Conservation (phyloP, 1,284 basidiomycete genomes). For the Wolfiporia cocos region DNA sequence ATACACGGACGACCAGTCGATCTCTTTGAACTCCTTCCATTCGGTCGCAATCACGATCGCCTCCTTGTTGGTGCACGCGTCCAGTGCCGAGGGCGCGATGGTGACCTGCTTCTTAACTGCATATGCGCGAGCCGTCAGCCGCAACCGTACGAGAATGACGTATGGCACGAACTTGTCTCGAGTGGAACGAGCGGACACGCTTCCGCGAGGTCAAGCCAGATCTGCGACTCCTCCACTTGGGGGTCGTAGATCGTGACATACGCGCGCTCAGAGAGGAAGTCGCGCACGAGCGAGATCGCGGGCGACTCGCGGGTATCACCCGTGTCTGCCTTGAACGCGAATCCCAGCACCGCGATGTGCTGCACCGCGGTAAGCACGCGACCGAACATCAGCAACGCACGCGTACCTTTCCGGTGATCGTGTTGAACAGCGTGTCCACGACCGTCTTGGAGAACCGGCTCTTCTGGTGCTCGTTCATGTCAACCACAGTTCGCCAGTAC, state of each 20-base stretch:
- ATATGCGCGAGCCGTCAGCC: not conserved
- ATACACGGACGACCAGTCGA: conserved; percentile 90
- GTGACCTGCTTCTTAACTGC: conserved; percentile 85
- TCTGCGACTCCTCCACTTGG: conserved; percentile 69
- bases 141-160: not conserved
- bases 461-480: conserved; percentile 98
- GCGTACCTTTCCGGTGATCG: conserved; percentile 86
- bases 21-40: conserved; percentile 92
- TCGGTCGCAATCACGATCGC: conserved; percentile 92
- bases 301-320: conserved; percentile 97
- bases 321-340: conserved; percentile 95
- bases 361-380: conserved; percentile 29
- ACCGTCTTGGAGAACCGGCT: conserved; percentile 84
- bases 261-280: conserved; percentile 91
- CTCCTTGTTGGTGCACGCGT: conserved; percentile 87
- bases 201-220: conserved; percentile 71
- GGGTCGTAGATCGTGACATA: conserved; percentile 90
- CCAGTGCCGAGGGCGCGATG: conserved; percentile 71
- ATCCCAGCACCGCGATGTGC: conserved; percentile 95
- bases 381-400: conserved; percentile 10
- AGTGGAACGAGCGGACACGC: conserved; percentile 54
- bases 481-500: conserved; percentile 95
- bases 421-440: conserved; percentile 96
- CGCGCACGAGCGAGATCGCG: conserved; percentile 90
- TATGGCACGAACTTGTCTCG: conserved; percentile 45